Conservation (phyloP, 148 eudicot species). For the Euryodendron excelsum region DNA sequence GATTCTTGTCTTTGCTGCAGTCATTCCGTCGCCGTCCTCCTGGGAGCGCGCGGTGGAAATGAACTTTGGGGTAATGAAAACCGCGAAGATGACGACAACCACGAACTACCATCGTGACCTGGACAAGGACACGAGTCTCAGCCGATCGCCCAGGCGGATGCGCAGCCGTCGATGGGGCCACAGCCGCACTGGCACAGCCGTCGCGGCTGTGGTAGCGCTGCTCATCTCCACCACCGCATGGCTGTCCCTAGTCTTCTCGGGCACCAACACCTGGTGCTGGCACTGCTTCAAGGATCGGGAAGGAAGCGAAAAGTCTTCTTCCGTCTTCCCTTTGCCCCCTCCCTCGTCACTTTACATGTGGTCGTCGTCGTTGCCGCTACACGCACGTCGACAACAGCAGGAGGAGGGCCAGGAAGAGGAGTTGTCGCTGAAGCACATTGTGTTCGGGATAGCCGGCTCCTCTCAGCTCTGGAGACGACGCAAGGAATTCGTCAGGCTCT, state of each 20-base stretch:
- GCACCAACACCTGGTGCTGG: background rate
- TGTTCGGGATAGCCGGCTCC: slow-evolving; percentile 1
- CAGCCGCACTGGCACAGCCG: background rate
- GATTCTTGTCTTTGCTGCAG: background rate
- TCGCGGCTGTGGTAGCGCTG: background rate
- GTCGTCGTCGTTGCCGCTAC: background rate
- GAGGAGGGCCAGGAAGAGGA: background rate
- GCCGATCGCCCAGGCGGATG: background rate
- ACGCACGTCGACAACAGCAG: background rate
- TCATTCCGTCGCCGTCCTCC: background rate
- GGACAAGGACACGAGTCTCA: too few species aligned
- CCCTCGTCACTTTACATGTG: background rate
- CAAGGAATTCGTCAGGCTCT: slow-evolving; percentile 6
- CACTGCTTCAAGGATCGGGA: background rate
- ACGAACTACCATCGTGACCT: too few species aligned
- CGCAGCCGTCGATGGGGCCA: background rate
- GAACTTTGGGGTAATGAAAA: background rate
- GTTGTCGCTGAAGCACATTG: slow-evolving; percentile 3
- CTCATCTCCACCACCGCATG: slow-evolving; percentile 1
- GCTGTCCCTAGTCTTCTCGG: background rate
- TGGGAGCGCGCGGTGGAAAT: background rate
- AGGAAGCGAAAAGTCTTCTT: background rate
- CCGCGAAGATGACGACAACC: too few species aligned
- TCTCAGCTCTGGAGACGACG: slow-evolving; percentile 2
- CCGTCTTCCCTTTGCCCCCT: background rate